Conservation (phyloP, 129 eudicot genomes). For the Pulicaria dysenterica region DNA sequence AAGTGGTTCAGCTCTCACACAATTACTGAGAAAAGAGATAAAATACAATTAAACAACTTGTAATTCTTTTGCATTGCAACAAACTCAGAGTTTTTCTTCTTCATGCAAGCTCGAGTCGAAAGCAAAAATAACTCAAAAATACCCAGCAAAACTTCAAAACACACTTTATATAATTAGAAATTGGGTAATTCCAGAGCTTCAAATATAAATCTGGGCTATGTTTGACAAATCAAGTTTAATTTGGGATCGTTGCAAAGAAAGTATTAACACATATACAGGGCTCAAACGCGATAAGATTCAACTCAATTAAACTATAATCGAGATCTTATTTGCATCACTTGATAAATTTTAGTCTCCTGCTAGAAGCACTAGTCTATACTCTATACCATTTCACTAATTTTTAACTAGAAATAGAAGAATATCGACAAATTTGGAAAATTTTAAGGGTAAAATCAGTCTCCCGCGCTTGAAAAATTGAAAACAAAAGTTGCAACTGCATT, state of each 20-base stretch:
- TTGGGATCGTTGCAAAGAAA: not conserved
- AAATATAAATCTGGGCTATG: not conserved
- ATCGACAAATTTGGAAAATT: not conserved
- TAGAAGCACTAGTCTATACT: no score
- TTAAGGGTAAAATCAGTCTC: not conserved
- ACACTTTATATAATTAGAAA: not conserved
- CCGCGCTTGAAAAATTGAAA: not conserved
- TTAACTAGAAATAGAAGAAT: not conserved
- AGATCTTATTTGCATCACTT: no score
- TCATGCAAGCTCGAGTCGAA: not conserved
- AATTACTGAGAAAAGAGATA: conserved; percentile 46
- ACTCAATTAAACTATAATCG: not conserved
- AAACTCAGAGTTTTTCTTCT: not conserved
- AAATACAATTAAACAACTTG: not conserved
- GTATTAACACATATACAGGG: no score
- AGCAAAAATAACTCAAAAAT: not conserved
- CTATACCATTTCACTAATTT: no score
- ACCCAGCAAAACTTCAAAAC: not conserved
- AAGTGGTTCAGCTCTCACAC: conserved; percentile 96
- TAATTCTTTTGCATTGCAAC: not conserved
- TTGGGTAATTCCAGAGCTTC: no score
- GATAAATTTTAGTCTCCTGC: no score
- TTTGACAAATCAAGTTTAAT: not conserved
- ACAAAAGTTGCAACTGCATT: not conserved
- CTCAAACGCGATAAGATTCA: no score